Evolutionary conservation across 2,329 filamentous ascomycete genomes (phyloP), one percentile per base, ranked within the genome.

Genomic region (Arthrobotrys sphaeroides): DNA sequence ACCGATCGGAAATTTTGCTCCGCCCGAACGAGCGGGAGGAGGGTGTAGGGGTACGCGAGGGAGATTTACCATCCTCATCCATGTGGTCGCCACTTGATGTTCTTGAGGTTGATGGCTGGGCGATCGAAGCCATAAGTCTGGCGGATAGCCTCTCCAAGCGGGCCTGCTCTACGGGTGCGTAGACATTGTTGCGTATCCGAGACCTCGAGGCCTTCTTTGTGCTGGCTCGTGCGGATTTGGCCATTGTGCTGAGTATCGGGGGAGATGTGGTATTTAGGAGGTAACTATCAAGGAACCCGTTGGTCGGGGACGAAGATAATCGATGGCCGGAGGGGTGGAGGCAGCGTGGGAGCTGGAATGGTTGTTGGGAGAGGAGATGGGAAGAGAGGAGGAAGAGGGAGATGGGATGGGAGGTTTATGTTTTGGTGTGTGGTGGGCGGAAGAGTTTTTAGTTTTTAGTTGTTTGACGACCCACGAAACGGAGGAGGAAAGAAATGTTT

Each of bases 61-160:
- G 70, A 74, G 70, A 74, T 65, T 75, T 75, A 75, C 72, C 72
- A 69, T 75, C 72, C 64, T 75, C 72, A 67, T 75, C 72, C 72
- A 75, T 75, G 47, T 69, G 72, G 49, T 75, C 72, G 65, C 64
- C 64, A 49, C 42, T 75, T 5, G 64, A 49, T 59, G 64, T 75
- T 36, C 64, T 64, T 36, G 72, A 66, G 18, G 62, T 62, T 18
- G 70, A 59, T 22, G 72, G 68, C 60, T 70, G 66, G 28, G 59
- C 51, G 51, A 77, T 77, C 33, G 69, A 67, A 36, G 65, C 73
- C 59, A 70, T 42, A 33, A 77, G 67, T 62, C 73, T 77, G 18
- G 65, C 66, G 18, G 73, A 77, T 33, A 77, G 38, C 59, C 73
- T 70, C 55, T 77, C 73, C 59, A 77, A 31, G 43, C 73, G 73